phyloP scores from a whole-genome alignment of 2,329 filamentous ascomycete genomes.

The Arthrobotrys iridis region DNA sequence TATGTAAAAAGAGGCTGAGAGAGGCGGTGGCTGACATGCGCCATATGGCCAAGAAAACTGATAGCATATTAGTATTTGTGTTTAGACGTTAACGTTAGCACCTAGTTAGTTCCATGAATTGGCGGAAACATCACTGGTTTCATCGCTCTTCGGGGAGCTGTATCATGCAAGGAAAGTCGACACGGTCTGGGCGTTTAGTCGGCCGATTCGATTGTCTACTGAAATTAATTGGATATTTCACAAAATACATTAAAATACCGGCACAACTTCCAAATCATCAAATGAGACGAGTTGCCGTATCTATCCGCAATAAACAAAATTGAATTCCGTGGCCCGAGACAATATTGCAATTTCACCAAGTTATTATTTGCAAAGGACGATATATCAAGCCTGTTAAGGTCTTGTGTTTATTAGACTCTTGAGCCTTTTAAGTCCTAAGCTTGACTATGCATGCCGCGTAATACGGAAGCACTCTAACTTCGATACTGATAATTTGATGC shows the following conservation, averaged over 20 bases:
- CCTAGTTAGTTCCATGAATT: conserved; percentile 13
- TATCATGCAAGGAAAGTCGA: conserved; percentile 20
- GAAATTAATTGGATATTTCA: too few relatives aligned
- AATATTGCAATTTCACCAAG: background rate
- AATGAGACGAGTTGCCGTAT: too few relatives aligned
- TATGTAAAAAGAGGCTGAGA: conserved; percentile 1
- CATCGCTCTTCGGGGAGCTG: conserved; percentile 7
- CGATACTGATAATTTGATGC: background rate
- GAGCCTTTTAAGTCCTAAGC: background rate
- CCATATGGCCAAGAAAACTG: conserved; percentile 11
- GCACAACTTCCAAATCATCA: too few relatives aligned
- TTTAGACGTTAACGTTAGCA: conserved; percentile 3
- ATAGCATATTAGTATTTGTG: conserved; percentile 17
- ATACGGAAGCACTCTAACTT: too few relatives aligned
- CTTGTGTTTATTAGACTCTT: background rate
- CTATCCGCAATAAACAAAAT: too few relatives aligned
- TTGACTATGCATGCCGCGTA: background rate
- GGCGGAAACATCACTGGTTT: conserved; percentile 33
- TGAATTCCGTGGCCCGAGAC: background rate
- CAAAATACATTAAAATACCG: too few relatives aligned
- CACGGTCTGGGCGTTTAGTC: conserved; percentile 10
- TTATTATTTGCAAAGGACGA: background rate
- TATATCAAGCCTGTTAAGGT: background rate
- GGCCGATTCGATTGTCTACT: too few relatives aligned
- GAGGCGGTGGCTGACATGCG: conserved; percentile 18